Base-by-base conservation (phyloP, 1,284 basidiomycete genomes). In the Puccinia horiana region DNA sequence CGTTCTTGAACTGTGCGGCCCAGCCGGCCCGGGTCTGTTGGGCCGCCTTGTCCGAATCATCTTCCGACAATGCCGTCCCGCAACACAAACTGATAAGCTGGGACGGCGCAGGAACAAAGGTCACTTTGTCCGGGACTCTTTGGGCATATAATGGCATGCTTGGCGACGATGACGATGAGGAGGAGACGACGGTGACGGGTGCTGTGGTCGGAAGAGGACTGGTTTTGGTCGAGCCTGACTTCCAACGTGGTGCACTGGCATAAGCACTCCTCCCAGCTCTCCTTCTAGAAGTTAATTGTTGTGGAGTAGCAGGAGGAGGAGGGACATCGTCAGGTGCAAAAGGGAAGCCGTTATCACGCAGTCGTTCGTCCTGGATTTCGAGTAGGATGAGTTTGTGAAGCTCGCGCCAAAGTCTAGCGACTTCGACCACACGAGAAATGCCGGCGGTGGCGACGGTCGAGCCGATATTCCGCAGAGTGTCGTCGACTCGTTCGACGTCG, bases 401-500 rank as follows among this genome's bases (percentile, higher is more conserved):
- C 1, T 75, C 80, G 12, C 26, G 14, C 80, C 80, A 82, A 12
- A 37, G 14, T 42, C 44, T 47, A 18, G 29, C 20, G 26, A 40
- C 18, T 6, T 82, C 80, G 18, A 58, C n/a, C 20, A 58, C 40
- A 3, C 80, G n/a, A 42, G 70, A 42, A 23, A 75, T 18, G 4
- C 80, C 80, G 23, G 47, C 35, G 44, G 80, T 23, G n/a, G 80
- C 70, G 9, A 69, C 72, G 49, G 26, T 26, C 14, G 20, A 26
- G 26, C 72, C 80, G 29, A 82, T 65, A 3, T 23, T n/a, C n/a
- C n/a, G 37, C 4, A 75, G 42, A 11, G 72, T 52, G 52, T 76
- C 80, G 26, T 42, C 47, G 16, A 82, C 80, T 9, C 80, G 35
- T n/a, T 82, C 80, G 2, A 54, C 29, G 74, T 82, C 80, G 18